Evolutionary conservation across 192 early-diverging fungal genomes (phyloP), one percentile per base, ranked within the genome.

Genomic region (Backusella westeae): DNA sequence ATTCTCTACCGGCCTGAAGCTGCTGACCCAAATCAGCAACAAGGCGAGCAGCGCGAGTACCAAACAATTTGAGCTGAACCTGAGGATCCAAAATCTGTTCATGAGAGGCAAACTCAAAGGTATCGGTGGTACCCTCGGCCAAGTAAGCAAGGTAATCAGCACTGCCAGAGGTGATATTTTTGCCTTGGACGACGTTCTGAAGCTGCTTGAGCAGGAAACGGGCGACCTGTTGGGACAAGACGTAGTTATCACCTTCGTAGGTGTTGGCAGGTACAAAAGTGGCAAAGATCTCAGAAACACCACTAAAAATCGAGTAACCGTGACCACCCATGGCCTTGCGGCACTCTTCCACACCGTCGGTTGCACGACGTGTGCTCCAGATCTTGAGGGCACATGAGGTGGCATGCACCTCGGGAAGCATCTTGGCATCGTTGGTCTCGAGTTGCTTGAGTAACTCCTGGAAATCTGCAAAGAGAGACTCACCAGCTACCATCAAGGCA

Each of bases 251-350:
- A 59, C 93, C 93, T 79, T 94, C 93, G 67, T 80, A 79, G 5
- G 82, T 80, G 35, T 83, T 90, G 72, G 90, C 87, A 10, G 91
- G 90, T 23, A 89, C 87, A 69, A 86, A 81, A 66, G 86, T 87
- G 49, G 82, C 83, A 77, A 87, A 92, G 41, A 92, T 76, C 69
- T 92, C 87, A 34, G 85, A 82, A 8, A 94, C 85, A 1, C 93
- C 93, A 59, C 89, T 90, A 78, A 89, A 92, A 34, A 84, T 81
- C 35, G 90, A 91, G 77, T 89, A 94, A 0, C 92, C 92, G 42
- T 94, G 93, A 23, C 93, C 93, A 23, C 93, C 93, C 84, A 90
- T 88, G 12, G 89, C 83, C 36, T 90, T 91, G 7, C 91, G 85
- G 77, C 91, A 90, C n/a, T 89, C 90, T 67, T 94, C 93, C 42